phyloP scores from a whole-genome alignment of 148 eudicot species.

The Amaranthus cruentus region DNA sequence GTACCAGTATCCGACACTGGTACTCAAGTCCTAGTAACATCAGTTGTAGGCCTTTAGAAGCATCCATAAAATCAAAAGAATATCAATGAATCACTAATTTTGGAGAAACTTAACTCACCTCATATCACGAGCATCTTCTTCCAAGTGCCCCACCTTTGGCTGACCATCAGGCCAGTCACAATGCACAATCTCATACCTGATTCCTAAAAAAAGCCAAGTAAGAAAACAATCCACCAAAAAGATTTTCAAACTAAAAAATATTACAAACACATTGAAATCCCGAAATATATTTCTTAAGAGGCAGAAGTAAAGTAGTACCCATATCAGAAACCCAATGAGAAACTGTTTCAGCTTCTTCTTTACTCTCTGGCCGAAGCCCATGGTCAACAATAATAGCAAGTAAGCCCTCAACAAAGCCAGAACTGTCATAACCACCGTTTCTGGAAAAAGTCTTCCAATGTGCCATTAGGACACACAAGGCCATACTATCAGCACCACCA shows the following conservation, averaged over 20 bases:
- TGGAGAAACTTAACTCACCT: conserved; percentile 42
- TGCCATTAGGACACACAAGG: conserved; percentile 67
- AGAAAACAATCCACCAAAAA: conserved; percentile 19
- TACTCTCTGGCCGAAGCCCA: conserved; percentile 77
- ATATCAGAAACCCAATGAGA: conserved; percentile 51
- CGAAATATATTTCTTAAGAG: conserved; percentile 4
- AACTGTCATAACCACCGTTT: conserved; percentile 29
- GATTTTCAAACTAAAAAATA: background rate
- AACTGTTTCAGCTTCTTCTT: conserved; percentile 71
- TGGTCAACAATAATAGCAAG: conserved; percentile 89
- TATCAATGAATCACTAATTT: background rate
- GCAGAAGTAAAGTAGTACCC: conserved; percentile 40
- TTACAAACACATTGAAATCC: conserved; percentile 11
- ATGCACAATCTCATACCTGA: conserved; percentile 58
- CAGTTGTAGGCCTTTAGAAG: background rate
- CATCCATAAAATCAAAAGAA: background rate
- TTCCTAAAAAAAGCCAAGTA: conserved; percentile 59
- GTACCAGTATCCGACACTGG: no score
- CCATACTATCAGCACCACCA: conserved; percentile 98
- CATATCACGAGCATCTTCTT: conserved; percentile 87
- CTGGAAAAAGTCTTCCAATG: conserved; percentile 53
- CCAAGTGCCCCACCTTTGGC: conserved; percentile 81
- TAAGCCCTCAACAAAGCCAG: conserved; percentile 60
- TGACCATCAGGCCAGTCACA: conserved; percentile 79
- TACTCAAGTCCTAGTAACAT: no score